Percentiles rank a stretch among this genome's conserved stretches.
Evolutionary conservation across 2,329 filamentous ascomycete genomes (phyloP).

Genomic region (Exophiala sideris): DNA sequence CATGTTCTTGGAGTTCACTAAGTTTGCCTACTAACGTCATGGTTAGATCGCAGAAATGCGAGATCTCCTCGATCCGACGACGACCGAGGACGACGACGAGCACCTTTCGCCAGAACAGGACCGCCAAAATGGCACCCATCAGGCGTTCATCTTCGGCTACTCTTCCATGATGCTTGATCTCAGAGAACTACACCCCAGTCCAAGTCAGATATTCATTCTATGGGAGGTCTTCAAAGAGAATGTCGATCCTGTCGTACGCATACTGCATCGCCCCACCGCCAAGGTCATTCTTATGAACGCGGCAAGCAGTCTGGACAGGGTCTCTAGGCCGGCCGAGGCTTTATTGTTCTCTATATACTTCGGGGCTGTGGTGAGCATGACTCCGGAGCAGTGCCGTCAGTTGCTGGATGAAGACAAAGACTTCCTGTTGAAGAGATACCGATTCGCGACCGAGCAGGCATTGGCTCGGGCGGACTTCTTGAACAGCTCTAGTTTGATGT

Average conservation of each 20-base stretch:
- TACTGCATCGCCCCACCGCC: slow-evolving; percentile 56
- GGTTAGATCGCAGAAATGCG: slow-evolving; percentile 59
- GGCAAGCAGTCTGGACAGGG: slow-evolving; percentile 46
- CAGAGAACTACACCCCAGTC: slow-evolving; percentile 53
- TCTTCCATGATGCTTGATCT: slow-evolving; percentile 56
- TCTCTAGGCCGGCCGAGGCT: slow-evolving; percentile 53
- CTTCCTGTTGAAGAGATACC: slow-evolving; percentile 52
- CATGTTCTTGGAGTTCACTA: slow-evolving; percentile 4
- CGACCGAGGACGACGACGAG: slow-evolving; percentile 54
- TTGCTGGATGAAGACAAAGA: slow-evolving; percentile 55
- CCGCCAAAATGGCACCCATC: slow-evolving; percentile 44
- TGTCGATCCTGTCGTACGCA: slow-evolving; percentile 59
- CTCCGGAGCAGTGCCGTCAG: slow-evolving; percentile 41
- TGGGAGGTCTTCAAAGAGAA: slow-evolving; percentile 61
- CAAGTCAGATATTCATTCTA: slow-evolving; percentile 49
- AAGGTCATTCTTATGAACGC: slow-evolving; percentile 52
- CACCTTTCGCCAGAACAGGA: slow-evolving; percentile 45
- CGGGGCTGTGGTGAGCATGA: slow-evolving; percentile 52
- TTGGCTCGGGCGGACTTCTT: slow-evolving; percentile 62
- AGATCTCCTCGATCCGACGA: slow-evolving; percentile 56
- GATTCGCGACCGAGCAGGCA: slow-evolving; percentile 62
- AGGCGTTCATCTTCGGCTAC: slow-evolving; percentile 61
- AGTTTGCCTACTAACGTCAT: not conserved
- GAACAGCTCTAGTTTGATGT: slow-evolving; percentile 58
- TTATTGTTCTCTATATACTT: slow-evolving; percentile 62